Evolutionary conservation across 306 rosid genomes (phyloP).

Genomic region (Quercus wislizeni): DNA sequence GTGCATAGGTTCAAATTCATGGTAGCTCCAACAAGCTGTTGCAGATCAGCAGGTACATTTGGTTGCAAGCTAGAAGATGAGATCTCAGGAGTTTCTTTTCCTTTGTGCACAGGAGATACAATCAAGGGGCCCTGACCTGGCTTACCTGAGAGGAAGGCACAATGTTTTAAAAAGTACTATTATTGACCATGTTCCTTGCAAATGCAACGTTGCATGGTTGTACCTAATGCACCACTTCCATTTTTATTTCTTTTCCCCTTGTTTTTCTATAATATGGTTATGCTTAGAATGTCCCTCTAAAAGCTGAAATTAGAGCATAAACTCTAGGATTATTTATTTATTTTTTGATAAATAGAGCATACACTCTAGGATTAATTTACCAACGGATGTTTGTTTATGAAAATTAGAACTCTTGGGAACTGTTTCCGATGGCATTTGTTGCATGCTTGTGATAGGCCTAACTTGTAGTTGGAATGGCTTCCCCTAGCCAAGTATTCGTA

Average conservation of each 20-base stretch:
- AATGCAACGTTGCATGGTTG: constrained; percentile 2
- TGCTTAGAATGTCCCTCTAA: not conserved
- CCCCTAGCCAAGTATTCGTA: too few relatives aligned
- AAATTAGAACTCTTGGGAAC: not conserved
- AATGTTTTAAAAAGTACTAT: constrained; percentile 1
- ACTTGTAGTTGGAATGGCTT: too few relatives aligned
- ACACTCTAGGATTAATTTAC: not conserved
- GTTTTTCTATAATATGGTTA: not conserved
- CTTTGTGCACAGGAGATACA: constrained; percentile 19
- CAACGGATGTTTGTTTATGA: not conserved
- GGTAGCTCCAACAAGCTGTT: constrained; percentile 21
- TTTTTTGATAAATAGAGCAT: too few relatives aligned
- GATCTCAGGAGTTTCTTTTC: constrained; percentile 10
- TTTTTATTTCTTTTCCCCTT: not conserved
- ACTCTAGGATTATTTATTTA: not conserved
- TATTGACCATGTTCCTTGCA: not conserved
- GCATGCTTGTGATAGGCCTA: too few relatives aligned
- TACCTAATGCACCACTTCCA: not conserved
- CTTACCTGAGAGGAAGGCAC: constrained; percentile 35
- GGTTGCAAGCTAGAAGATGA: constrained; percentile 26
- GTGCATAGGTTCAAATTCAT: not conserved
- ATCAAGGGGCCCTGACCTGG: constrained; percentile 28
- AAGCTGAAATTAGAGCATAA: not conserved
- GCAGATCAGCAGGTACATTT: constrained; percentile 25
- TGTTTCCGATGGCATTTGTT: not conserved